Evolutionary conservation across 2,329 filamentous ascomycete genomes (phyloP), one percentile per base, ranked within the genome.

Genomic region (Fusarium transvaalense): DNA sequence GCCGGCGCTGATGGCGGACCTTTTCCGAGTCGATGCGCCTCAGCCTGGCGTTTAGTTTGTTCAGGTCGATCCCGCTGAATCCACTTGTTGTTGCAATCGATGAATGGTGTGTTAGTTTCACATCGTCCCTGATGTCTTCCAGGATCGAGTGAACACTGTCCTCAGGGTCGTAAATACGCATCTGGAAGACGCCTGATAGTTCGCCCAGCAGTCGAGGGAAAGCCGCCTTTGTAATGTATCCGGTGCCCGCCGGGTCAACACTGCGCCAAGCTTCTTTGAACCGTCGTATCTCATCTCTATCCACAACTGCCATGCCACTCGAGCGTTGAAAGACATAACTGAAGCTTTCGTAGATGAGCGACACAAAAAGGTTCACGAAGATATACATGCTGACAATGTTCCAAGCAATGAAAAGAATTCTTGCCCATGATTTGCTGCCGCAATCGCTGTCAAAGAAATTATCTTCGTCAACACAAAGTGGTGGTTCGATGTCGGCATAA

Each of bases 361-460:
- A 99, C 61, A 99, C 95, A 79, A 99, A 99, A 76, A 99, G 83
- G 76, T 95, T 97, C 76, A 98, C 95, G 76, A 99, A 99, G 75
- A 99, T 97, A 81, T 99, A 99, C 96, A 99, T 99, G 91, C 95
- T 98, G 80, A 99, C 87, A 74, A 99, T 95, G 82, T 99, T 99
- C 96, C 96, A 99, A 6, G 91, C 89, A 60, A 98, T 94, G 82
- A 99, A 99, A 12, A 99, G 84, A 34, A 90, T 88, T 52, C 94
- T 87, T 10, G 96, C 94, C 94, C 96, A 99, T 38, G 89, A 87
- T 51, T 89, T 87, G 80, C 95, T 97, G 61, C 96, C 96, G 76
- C 96, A 99, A 80, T 99, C 97, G 74, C 93, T 96, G 41, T 92
- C 83, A 74, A 94, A 95, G 79, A 97, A 97, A 38, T 86, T 85